These are phyloP conservation scores for Tephrocybe sp. DNA, from an alignment of 768 basidiomycete genomes.

Conservation along the genomic window DNA sequence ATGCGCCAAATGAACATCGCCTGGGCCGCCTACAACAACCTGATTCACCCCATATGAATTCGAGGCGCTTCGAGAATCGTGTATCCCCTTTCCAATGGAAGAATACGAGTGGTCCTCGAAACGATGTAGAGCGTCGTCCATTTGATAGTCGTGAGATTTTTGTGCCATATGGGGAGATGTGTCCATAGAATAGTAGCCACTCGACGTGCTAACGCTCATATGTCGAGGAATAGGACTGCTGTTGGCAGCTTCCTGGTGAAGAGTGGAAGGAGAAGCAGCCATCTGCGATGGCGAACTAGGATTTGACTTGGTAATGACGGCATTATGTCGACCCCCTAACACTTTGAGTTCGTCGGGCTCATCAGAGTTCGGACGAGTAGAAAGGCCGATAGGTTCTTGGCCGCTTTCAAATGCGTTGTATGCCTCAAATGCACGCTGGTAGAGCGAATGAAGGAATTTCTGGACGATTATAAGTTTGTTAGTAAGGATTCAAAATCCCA, in stretches of 20 bases:
- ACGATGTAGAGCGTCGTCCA: constrained; percentile 10
- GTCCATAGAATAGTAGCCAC: constrained; percentile 25
- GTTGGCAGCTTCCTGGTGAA: constrained; percentile 14
- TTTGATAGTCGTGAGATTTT: constrained; percentile 9
- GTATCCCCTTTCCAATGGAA: constrained; percentile 10
- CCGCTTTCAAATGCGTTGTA: constrained; percentile 29
- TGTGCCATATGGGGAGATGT: constrained; percentile 12
- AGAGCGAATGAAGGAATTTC: constrained; percentile 38
- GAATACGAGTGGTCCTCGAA: constrained; percentile 15
- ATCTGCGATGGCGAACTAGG: constrained; percentile 27
- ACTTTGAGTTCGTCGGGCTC: constrained; percentile 37
- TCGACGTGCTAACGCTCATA: constrained; percentile 21
- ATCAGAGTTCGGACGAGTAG: constrained; percentile 11
- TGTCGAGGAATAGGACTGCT: constrained; percentile 24
- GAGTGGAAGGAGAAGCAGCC: constrained; percentile 19
- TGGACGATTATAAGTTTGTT: constrained; percentile 11
- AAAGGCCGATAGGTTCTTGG: constrained; percentile 4
- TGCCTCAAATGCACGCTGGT: constrained; percentile 31
- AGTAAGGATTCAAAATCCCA: background rate
- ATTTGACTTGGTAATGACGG: constrained; percentile 29
- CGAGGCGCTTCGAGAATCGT: constrained; percentile 2
- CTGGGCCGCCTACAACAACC: background rate
- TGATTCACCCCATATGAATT: constrained; percentile 7
- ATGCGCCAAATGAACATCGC: constrained; percentile 3
- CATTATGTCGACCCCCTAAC: constrained; percentile 35